Base-by-base conservation (phyloP, 2,329 filamentous ascomycete genomes). In the Madurella fahalii region DNA sequence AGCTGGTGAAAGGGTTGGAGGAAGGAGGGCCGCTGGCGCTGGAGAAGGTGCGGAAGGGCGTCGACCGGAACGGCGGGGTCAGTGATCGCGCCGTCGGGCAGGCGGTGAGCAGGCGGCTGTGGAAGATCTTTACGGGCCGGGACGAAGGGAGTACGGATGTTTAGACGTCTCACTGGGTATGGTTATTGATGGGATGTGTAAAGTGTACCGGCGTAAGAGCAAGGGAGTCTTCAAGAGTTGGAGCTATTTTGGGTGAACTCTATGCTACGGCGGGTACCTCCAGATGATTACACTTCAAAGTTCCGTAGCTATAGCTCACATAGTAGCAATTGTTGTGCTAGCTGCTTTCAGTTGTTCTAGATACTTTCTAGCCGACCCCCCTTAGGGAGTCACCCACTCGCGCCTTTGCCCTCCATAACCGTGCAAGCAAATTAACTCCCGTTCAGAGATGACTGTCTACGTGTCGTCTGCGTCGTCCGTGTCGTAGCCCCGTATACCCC, bases 1-100 rank as follows among this genome's bases (percentile, higher is more conserved):
- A 78, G 32, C 70, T 94, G 32, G 76, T 89, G 0, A 69, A 71
- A 1, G 85, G 77, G 0, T 75, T 93, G 50, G 77, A 82, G 62
- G 64, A 68, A 1, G 70, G 77, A 7, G 89, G 89, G 0, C 83
- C 83, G 5, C 66, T 76, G 7, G 76, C 79, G 44, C 68, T 93
- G n/a, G 82, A 86, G 64, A 75, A 80, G 50, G 79, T 89, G 30
- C 72, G 71, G 32, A 84, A 80, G 70, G 74, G 74, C 48, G 75
- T 78, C 0, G 85, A 83, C 62, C 77, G 72, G 58, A 77, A 85
- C 47, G 84, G 84, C 0, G 77, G 75, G 2, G 68, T 77, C 25
- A 79, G 78, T 0, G 82, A 84, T 56, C 70, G 77, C 25, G 72
- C 71, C 1, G 68, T 87, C 9, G 84, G 84, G 1, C 77, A 72